Evolutionary conservation across 345 rosid species (phyloP), one percentile per base, ranked within the genome.

Genomic region (Cardamine occulta): DNA sequence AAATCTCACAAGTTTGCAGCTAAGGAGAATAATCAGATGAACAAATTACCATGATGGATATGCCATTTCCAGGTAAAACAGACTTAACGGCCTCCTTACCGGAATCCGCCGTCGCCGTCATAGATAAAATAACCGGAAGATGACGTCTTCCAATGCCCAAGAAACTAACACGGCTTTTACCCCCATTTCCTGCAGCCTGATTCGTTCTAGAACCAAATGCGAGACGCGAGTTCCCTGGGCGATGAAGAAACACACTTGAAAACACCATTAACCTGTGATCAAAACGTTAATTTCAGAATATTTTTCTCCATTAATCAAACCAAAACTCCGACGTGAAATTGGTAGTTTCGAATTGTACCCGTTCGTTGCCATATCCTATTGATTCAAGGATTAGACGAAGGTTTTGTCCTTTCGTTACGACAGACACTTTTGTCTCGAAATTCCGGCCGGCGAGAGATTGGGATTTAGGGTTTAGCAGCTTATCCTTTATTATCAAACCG

Each of bases 21-120:
- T 17, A 21, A 42, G 1, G 14, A 42, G 45, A 52, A 13, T 19
- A 4, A 26, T 28, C 31, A 23, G 39, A 26, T 64, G 19, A 48
- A 29, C 40, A 15, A 4, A 26, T 82, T 82, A 86, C 87, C 87
- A 86, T 79, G 74, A 86, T 70, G 47, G 87, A 76, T 49, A 82
- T 68, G 70, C 75, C 81, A 17, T 31, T 57, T 44, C 77, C 79
- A 24, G 80, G 68, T 11, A 74, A 72, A 64, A 23, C 55, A 34
- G 86, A 68, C 17, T 76, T 78, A n/a, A 73, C 56, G 6, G 10
- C 71, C 51, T 17, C 75, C 28, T 44, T 69, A 56, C 66, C 75
- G 42, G 80, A 61, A 60, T 55, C 34, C 24, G 69, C 29, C 59
- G 80, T 57, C 63, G 85, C 40, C 13, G 83, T 64, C 86, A 84